These are phyloP conservation scores for Chloris gayana DNA, from an alignment of 176 grass and related monocot genomes.

Conservation along the genomic window DNA sequence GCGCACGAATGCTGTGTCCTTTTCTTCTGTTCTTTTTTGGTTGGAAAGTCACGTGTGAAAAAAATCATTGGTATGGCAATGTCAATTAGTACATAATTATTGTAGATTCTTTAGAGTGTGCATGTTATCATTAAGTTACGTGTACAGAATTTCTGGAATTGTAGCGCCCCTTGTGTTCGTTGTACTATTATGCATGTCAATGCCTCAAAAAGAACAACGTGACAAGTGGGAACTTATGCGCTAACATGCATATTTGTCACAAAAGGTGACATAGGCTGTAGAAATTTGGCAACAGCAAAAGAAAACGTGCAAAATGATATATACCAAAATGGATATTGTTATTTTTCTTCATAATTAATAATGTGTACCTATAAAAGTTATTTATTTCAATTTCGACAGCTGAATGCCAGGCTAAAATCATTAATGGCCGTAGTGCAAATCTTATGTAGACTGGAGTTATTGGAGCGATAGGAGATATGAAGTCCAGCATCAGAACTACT, in stretches of 20 bases:
- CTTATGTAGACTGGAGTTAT: constrained; percentile 9
- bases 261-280: neutral
- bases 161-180: neutral
- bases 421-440: neutral
- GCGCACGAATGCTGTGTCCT: neutral
- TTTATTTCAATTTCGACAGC: neutral
- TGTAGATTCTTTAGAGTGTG: neutral
- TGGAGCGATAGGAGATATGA: constrained; percentile 8
- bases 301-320: neutral
- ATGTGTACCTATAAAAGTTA: neutral
- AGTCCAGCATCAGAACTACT: neutral
- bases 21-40: neutral
- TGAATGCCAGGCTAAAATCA: neutral
- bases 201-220: neutral
- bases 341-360: too few relatives aligned
- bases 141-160: neutral
- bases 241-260: neutral
- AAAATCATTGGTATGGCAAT: neutral
- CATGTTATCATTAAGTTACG: neutral
- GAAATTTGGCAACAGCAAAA: neutral
- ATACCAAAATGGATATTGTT: neutral
- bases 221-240: neutral
- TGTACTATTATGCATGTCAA: neutral
- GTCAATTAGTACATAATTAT: constrained; percentile 3
- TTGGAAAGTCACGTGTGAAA: neutral